Conservation (phyloP, 228 moss, liverwort and hornwort genomes). For the Sphagnum magellanicum region DNA sequence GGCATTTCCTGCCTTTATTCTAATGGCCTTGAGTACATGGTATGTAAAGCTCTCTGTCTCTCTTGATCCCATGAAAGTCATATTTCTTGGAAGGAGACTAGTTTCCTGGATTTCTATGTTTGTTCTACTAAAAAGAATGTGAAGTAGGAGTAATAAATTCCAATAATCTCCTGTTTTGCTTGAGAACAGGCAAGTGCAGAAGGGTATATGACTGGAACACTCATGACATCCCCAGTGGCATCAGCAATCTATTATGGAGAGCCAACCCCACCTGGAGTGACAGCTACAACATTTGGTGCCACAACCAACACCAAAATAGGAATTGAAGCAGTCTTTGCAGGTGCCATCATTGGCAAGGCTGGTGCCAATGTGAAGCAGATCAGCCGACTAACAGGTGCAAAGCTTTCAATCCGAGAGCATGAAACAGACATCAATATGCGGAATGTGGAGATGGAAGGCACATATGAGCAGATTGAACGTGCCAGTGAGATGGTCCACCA, state of each 20-base stretch:
- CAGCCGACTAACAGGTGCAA: constrained; percentile 82
- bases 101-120: too few relatives aligned
- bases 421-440: constrained; percentile 81
- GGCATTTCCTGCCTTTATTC: constrained; percentile 21
- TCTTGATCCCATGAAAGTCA: constrained; percentile 1
- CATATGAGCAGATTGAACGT: constrained; percentile 79
- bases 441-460: constrained; percentile 95
- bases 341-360: constrained; percentile 87
- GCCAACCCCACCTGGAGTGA: constrained; percentile 86
- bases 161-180: background rate
- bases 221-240: constrained; percentile 62
- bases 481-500: constrained; percentile 87
- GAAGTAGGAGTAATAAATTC: too few relatives aligned
- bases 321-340: constrained; percentile 78
- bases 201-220: constrained; percentile 17
- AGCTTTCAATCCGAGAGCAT: constrained; percentile 85
- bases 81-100: too few relatives aligned
- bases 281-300: constrained; percentile 43
- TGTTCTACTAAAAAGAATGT: too few relatives aligned
- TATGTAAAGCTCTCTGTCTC: constrained; percentile 5
- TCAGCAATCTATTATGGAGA: constrained; percentile 84
- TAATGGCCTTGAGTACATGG: constrained; percentile 34
- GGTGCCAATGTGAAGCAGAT: constrained; percentile 90
- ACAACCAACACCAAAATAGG: constrained; percentile 88
- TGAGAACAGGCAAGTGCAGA: constrained; percentile 2